Percentiles rank a stretch among this genome's conserved stretches.
Evolutionary conservation across 352 stramenopile species (phyloP).

Genomic region (Phytophthora litchii): DNA sequence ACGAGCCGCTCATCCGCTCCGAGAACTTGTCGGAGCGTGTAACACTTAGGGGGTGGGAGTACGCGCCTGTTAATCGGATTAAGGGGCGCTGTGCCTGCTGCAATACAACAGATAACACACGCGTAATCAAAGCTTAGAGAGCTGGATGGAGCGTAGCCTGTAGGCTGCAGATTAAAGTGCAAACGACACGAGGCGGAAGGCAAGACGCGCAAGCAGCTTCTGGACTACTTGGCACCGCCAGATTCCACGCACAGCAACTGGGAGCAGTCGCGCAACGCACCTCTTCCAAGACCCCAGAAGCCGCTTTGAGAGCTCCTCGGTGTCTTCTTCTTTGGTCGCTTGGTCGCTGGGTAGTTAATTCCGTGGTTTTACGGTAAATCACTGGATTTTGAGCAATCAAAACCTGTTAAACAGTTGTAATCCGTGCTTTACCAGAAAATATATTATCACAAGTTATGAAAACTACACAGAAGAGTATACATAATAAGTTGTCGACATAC

Average conservation of each 20-base stretch:
- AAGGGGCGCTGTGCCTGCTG: slow-evolving; percentile 22
- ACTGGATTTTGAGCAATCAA: slow-evolving; percentile 1
- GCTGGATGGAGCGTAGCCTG: background rate
- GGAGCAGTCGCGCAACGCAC: slow-evolving; percentile 32
- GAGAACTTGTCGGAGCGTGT: background rate
- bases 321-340: slow-evolving; percentile 40
- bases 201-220: slow-evolving; percentile 5
- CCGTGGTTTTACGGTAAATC: slow-evolving; percentile 12
- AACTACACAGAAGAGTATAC: too few species aligned
- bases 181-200: slow-evolving; percentile 7
- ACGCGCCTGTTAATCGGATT: slow-evolving; percentile 3
- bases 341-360: slow-evolving; percentile 21
- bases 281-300: slow-evolving; percentile 38
- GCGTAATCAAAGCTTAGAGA: slow-evolving; percentile 27
- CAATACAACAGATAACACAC: slow-evolving; percentile 24
- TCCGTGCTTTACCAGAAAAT: too few species aligned
- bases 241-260: slow-evolving; percentile 4
- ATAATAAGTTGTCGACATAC: too few species aligned
- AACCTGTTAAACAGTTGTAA: too few species aligned
- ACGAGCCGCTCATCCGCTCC: slow-evolving; percentile 52
- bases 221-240: background rate
- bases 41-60: background rate
- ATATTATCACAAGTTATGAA: too few species aligned
- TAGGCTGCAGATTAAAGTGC: background rate
- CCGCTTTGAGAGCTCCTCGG: slow-evolving; percentile 37